A percentile compares a stretch with the other conserved stretches of the same genome.
phyloP scores from a whole-genome alignment of 176 grass and related monocot species.

The Cymbopogon citratus region DNA sequence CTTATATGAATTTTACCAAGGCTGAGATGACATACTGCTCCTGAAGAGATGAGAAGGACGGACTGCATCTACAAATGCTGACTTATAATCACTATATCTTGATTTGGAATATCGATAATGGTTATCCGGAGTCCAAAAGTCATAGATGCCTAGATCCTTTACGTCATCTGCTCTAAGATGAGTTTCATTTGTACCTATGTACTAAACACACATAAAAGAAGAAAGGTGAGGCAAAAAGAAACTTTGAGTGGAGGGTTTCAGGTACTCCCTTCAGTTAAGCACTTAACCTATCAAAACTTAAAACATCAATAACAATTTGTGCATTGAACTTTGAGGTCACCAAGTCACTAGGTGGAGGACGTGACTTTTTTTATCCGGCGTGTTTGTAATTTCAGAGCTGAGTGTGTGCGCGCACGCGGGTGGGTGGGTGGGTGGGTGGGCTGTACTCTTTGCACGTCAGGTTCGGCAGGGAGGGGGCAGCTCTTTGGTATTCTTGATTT shows the following conservation, averaged over 20 bases:
- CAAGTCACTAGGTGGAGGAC: neutral
- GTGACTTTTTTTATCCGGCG: neutral
- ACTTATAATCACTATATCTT: constrained; percentile 61
- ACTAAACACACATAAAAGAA: constrained; percentile 41
- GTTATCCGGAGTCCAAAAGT: constrained; percentile 86
- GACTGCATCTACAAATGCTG: constrained; percentile 48
- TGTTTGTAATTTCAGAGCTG: neutral
- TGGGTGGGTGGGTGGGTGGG: too few species aligned
- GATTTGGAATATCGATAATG: constrained; percentile 83
- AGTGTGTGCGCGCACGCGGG: neutral
- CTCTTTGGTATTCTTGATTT: neutral
- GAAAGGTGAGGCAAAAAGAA: neutral
- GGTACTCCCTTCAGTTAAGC: neutral
- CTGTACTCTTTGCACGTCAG: too few species aligned
- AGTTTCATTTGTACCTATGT: constrained; percentile 75
- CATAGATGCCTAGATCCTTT: constrained; percentile 40
- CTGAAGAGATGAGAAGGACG: constrained; percentile 51
- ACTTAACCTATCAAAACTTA: neutral
- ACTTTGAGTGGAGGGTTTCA: neutral
- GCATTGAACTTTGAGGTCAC: too few species aligned
- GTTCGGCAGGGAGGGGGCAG: neutral
- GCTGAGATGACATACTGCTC: constrained; percentile 45
- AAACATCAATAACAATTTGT: neutral
- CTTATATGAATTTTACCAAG: neutral
- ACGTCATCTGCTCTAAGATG: constrained; percentile 55